A percentile compares a stretch with the other conserved stretches of the same genome.
These are phyloP conservation scores for Metschnikowia lochheadii DNA, from an alignment of 805 yeast genomes.

Conservation along the genomic window DNA sequence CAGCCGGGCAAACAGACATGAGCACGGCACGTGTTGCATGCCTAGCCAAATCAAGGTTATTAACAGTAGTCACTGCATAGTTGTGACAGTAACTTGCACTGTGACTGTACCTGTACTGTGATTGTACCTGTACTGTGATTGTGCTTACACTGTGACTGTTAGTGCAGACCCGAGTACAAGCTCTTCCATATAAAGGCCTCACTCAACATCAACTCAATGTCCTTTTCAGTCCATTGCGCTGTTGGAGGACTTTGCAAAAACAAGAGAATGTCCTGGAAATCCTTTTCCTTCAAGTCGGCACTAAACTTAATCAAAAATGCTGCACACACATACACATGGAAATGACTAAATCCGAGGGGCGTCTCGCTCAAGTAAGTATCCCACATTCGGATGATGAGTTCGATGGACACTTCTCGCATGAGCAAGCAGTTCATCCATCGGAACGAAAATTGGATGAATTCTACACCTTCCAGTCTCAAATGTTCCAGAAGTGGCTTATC, in stretches of 20 bases:
- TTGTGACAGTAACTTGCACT: too few relatives aligned
- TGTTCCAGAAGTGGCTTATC: constrained; percentile 72
- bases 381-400: constrained; percentile 90
- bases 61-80: too few relatives aligned
- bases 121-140: too few relatives aligned
- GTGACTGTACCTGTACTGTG: too few relatives aligned
- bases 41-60: too few relatives aligned
- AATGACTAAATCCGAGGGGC: constrained; percentile 78
- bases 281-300: constrained; percentile 71
- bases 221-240: constrained; percentile 77
- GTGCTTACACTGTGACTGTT: too few relatives aligned
- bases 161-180: constrained; percentile 46
- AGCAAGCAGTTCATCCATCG: constrained; percentile 98
- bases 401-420: constrained; percentile 86
- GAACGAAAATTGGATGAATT: constrained; percentile 91
- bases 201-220: constrained; percentile 84
- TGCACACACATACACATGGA: constrained; percentile 96
- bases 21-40: too few relatives aligned
- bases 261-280: constrained; percentile 90
- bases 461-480: constrained; percentile 77
- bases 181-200: constrained; percentile 98
- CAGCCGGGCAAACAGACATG: too few relatives aligned
- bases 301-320: constrained; percentile 92
- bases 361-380: constrained; percentile 83
- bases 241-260: constrained; percentile 92